Conservation (phyloP, 2,329 filamentous ascomycete genomes). For the Leptosphaerulina australis region DNA sequence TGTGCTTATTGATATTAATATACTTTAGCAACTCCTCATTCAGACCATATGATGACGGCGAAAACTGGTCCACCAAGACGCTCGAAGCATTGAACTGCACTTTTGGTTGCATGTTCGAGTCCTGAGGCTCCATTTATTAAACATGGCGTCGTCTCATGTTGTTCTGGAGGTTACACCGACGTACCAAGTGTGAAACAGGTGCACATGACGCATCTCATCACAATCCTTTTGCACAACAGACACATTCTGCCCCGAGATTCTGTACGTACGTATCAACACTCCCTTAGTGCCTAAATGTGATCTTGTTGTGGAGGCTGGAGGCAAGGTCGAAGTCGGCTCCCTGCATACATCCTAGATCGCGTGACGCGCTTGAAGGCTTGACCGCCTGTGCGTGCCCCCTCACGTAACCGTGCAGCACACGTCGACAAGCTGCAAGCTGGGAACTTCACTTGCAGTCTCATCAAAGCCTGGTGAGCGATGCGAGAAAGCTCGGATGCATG, state of each 20-base stretch:
- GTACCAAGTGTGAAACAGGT: neutral
- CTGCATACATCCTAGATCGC: constrained; percentile 17
- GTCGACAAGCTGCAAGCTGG: constrained; percentile 15
- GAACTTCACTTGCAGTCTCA: constrained; percentile 17
- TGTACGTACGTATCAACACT: neutral
- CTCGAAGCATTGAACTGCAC: neutral
- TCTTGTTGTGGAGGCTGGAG: neutral
- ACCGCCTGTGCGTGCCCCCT: constrained; percentile 18
- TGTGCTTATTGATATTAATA: neutral
- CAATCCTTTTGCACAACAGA: neutral
- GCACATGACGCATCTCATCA: neutral
- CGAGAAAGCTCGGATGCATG: constrained; percentile 11
- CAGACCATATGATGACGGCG: neutral
- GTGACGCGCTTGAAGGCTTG: constrained; percentile 11
- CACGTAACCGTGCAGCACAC: constrained; percentile 21
- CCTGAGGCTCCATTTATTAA: neutral
- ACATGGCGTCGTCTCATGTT: neutral
- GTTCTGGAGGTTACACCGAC: neutral
- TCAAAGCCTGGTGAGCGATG: constrained; percentile 14
- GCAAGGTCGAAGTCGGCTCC: constrained; percentile 14
- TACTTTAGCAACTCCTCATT: neutral
- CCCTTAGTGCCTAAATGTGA: neutral
- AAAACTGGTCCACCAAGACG: neutral
- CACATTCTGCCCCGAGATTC: neutral
- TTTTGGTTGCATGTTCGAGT: neutral